A percentile compares a stretch with the other conserved stretches of the same genome.
Conservation (phyloP, 164 flowering plant genomes). For the Vitis riparia region DNA sequence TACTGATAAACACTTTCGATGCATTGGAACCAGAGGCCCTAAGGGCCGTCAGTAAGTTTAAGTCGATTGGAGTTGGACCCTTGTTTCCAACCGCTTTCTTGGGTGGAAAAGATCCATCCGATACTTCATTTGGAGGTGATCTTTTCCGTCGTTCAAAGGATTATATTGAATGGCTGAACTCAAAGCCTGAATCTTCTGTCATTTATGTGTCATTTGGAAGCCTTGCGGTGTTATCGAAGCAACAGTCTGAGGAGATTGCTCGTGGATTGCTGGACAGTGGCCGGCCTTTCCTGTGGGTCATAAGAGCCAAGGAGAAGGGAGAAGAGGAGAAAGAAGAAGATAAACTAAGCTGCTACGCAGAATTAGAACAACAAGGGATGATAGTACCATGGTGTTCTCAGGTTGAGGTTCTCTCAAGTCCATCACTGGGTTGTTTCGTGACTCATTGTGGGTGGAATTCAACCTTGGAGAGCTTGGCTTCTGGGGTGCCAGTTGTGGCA, state of each 20-base stretch:
- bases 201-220: slow-evolving; percentile 53
- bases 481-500: slow-evolving; percentile 44
- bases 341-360: slow-evolving; percentile 9
- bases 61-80: slow-evolving; percentile 44
- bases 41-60: slow-evolving; percentile 20
- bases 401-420: slow-evolving; percentile 34
- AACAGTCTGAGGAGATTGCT: slow-evolving; percentile 37
- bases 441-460: slow-evolving; percentile 57
- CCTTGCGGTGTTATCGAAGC: slow-evolving; percentile 15
- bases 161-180: slow-evolving; percentile 44
- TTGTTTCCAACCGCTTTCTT: slow-evolving; percentile 40
- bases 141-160: slow-evolving; percentile 15
- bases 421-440: slow-evolving; percentile 44
- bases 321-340: slow-evolving; percentile 10
- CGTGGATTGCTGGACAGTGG: slow-evolving; percentile 22
- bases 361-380: slow-evolving; percentile 27
- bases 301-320: slow-evolving; percentile 7
- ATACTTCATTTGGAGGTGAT: slow-evolving; percentile 32
- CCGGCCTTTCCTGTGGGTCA: slow-evolving; percentile 52
- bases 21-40: slow-evolving; percentile 35
- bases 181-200: slow-evolving; percentile 37
- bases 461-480: slow-evolving; percentile 31
- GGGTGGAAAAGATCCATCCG: slow-evolving; percentile 27
- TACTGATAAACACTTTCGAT: slow-evolving; percentile 45
- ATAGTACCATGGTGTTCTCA: slow-evolving; percentile 53